Evolutionary conservation across 2,329 filamentous ascomycete genomes (phyloP).

Genomic region (Pyrenophora seminiperda): DNA sequence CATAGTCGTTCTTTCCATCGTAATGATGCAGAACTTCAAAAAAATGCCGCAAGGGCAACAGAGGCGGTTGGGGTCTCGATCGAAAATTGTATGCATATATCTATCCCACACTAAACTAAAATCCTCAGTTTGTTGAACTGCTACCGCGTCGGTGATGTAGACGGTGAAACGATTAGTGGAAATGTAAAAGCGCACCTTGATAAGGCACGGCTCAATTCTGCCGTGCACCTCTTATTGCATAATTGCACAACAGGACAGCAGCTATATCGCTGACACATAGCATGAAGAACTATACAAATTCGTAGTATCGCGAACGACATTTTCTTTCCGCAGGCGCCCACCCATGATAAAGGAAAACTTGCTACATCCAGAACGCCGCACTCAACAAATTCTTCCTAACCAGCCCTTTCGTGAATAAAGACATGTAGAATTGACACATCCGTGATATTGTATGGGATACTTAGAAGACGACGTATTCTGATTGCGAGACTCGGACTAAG

Average conservation of each 20-base stretch:
- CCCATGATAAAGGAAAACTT: neutral
- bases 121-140: neutral
- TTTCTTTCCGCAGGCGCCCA: neutral
- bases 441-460: constrained; percentile 1
- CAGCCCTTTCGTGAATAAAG: neutral
- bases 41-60: neutral
- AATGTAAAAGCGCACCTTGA: neutral
- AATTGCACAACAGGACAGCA: neutral
- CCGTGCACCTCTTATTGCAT: neutral
- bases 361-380: constrained; percentile 1
- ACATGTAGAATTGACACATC: neutral
- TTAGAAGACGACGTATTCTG: neutral
- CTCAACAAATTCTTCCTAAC: constrained; percentile 2
- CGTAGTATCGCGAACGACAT: neutral
- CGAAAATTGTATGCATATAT: neutral
- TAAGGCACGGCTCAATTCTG: too few species aligned
- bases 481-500: neutral
- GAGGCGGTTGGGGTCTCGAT: neutral
- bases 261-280: neutral
- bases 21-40: neutral
- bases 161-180: neutral
- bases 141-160: neutral
- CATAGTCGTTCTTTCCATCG: neutral
- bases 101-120: constrained; percentile 4
- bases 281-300: neutral